These are phyloP conservation scores for Boletellus deceptivus DNA, from an alignment of 1,284 basidiomycete species.

Conservation along the genomic window DNA sequence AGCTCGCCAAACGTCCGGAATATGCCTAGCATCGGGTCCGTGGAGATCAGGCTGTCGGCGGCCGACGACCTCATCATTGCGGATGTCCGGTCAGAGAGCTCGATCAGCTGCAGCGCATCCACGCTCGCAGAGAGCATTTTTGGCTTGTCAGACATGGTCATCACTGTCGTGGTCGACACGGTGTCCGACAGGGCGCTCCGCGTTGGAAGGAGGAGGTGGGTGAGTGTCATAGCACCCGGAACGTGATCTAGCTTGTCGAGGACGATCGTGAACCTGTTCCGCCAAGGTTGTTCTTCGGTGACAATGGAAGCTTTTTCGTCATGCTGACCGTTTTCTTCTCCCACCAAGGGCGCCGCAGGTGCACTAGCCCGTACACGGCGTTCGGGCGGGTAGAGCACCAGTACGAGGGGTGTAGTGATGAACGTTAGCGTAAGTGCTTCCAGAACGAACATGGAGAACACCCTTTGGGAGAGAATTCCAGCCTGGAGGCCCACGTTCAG, in stretches of 20 bases:
- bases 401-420: slow-evolving; percentile 84
- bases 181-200: neutral
- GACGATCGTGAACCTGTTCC: slow-evolving; percentile 69
- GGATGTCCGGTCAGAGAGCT: slow-evolving; percentile 88
- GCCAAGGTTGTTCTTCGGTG: slow-evolving; percentile 23
- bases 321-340: slow-evolving; percentile 6
- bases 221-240: slow-evolving; percentile 67
- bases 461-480: slow-evolving; percentile 71
- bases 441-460: slow-evolving; percentile 90
- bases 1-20: slow-evolving; percentile 83
- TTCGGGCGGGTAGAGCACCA: slow-evolving; percentile 70
- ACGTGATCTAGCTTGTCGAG: slow-evolving; percentile 90
- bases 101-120: slow-evolving; percentile 81
- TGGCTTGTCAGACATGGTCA: neutral
- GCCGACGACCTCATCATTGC: slow-evolving; percentile 87
- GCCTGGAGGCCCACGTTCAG: slow-evolving; percentile 91
- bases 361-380: slow-evolving; percentile 36
- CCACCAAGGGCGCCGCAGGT: neutral
- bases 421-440: slow-evolving; percentile 88
- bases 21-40: slow-evolving; percentile 81
- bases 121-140: slow-evolving; percentile 32
- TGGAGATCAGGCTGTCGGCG: slow-evolving; percentile 65
- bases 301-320: slow-evolving; percentile 17
- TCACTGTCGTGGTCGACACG: slow-evolving; percentile 15
- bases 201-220: slow-evolving; percentile 50